Evolutionary conservation across 1,284 basidiomycete genomes (phyloP).

Genomic region (Trametes pubescens): DNA sequence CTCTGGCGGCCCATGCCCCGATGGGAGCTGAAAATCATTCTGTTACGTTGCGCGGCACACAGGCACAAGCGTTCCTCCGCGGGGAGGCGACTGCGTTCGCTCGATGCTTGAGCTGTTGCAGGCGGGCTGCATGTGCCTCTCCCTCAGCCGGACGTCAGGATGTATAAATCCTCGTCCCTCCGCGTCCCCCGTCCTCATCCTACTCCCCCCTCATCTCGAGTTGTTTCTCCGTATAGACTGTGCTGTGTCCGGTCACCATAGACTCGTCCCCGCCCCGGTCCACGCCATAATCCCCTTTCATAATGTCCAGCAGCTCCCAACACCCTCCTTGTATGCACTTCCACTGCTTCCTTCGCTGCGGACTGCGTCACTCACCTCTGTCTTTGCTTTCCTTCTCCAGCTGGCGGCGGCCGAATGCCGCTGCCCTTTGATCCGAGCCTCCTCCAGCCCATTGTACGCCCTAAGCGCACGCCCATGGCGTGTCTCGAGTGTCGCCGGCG

Average conservation of each 20-base stretch:
- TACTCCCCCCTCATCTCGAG: conserved; percentile 20
- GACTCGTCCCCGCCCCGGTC: not conserved
- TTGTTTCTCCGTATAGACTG: not conserved
- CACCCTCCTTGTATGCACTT: conserved; percentile 17
- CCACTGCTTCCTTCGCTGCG: not conserved
- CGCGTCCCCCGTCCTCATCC: conserved; percentile 12
- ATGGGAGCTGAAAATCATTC: conserved; percentile 24
- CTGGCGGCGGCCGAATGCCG: conserved; percentile 6
- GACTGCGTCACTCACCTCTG: not conserved
- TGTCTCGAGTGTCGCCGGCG: conserved; percentile 60
- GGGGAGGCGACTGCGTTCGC: conserved; percentile 19
- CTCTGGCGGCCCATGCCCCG: conserved; percentile 12
- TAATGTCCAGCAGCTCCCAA: conserved; percentile 21
- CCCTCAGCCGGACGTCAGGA: conserved; percentile 8
- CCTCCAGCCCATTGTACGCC: conserved; percentile 41
- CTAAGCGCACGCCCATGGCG: conserved; percentile 57
- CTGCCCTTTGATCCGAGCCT: conserved; percentile 32
- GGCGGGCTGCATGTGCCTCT: conserved; percentile 8
- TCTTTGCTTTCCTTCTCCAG: not conserved
- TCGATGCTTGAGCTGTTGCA: conserved; percentile 17
- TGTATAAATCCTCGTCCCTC: conserved; percentile 28
- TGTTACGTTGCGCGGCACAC: conserved; percentile 28
- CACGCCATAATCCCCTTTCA: not conserved
- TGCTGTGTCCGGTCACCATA: conserved; percentile 1
- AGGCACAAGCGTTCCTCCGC: conserved; percentile 27